Evolutionary conservation across 2,329 filamentous ascomycete species (phyloP).

Genomic region (Sclerotinia spermophila): DNA sequence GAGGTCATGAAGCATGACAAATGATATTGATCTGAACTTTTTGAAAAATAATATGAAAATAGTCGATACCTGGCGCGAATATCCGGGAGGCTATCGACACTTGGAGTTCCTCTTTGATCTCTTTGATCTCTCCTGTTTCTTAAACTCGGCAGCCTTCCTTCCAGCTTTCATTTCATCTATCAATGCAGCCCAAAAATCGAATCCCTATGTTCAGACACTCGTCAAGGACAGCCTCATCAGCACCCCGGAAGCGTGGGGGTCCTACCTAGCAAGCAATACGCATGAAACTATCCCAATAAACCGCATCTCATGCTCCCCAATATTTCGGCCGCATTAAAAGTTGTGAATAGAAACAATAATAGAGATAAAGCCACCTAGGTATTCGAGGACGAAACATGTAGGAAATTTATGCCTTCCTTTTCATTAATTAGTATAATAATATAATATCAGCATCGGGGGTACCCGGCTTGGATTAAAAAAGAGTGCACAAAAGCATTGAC

Average conservation of each 20-base stretch:
- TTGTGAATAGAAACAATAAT: background rate
- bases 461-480: background rate
- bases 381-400: background rate
- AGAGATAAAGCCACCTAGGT: background rate
- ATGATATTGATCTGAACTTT: background rate
- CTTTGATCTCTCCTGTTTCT: background rate
- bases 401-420: background rate
- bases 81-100: background rate
- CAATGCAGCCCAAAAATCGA: background rate
- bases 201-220: background rate
- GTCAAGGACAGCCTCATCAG: background rate
- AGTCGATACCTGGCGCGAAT: background rate
- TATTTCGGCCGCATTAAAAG: background rate
- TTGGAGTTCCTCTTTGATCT: background rate
- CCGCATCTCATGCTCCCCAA: background rate
- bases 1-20: background rate
- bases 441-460: background rate
- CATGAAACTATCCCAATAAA: conserved; percentile 4
- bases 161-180: background rate
- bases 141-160: background rate
- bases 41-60: background rate
- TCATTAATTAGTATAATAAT: background rate
- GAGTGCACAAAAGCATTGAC: background rate
- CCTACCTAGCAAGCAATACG: background rate
- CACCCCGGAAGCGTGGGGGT: background rate